Evolutionary conservation across 2,329 filamentous ascomycete genomes (phyloP), one percentile per base, ranked within the genome.

Genomic region (Zarea fungicola): DNA sequence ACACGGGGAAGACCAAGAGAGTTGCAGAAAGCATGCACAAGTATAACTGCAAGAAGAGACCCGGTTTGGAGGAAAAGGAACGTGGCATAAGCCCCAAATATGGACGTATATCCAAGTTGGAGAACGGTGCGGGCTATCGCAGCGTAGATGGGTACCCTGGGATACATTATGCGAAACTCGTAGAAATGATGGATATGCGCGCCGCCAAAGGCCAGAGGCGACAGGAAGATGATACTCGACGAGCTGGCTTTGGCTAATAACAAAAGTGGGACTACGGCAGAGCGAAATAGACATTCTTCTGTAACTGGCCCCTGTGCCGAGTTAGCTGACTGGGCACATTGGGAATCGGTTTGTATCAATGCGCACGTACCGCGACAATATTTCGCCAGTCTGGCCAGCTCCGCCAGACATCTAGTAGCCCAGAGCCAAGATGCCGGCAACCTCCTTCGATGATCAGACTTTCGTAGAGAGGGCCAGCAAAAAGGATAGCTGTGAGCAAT

Each of bases 121-220:
- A 97, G 77, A 10, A 90, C 56, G 2, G 89, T 89, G 42, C 89
- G 83, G 23, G 87, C 62, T 6, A 93, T 60, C 6, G 85, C 82
- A 2, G 80, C 74, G 1, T 75, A 55, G 11, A 84, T 61, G 1
- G 87, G 79, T 2, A 85, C 82, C 54, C 81, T 74, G 8, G 89
- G 88, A 58, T 95, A 82, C 1, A 86, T 88, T 50, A 95, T 74
- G 49, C 86, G 80, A 67, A 95, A 96, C 69, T 97, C 93, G 71
- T 96, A 95, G 65, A 95, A 89, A 69, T 99, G 93, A 68, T 99
- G 92, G 41, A 95, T 69, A 69, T 99, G 93, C 7, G 93, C 91
- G 37, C 96, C 82, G 44, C 92, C 92, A 63, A 97, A 97, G 65
- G 96, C 85, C 10, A 96, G 72, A 6, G 92, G 92, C 1, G 89